Evolutionary conservation across 1,284 basidiomycete species (phyloP).

Genomic region (Boletus calvinii): DNA sequence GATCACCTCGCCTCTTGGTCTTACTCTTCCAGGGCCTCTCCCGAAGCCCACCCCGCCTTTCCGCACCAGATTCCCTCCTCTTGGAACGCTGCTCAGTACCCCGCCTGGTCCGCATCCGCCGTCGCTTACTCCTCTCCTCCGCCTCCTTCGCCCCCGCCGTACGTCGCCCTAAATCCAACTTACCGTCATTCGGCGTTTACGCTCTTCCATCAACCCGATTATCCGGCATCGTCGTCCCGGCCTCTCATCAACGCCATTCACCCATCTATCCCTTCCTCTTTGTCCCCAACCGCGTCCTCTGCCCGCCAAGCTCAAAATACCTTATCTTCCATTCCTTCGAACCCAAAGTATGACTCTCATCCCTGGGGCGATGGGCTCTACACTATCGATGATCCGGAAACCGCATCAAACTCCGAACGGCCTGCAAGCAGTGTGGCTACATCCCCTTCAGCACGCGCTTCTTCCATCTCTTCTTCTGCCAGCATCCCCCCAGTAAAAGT

Average conservation of each 20-base stretch:
- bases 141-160: slow-evolving; percentile 29
- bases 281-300: slow-evolving; percentile 14
- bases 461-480: slow-evolving; percentile 32
- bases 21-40: slow-evolving; percentile 27
- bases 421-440: slow-evolving; percentile 35
- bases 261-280: slow-evolving; percentile 18
- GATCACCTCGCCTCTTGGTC: slow-evolving; percentile 31
- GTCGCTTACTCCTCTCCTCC: slow-evolving; percentile 25
- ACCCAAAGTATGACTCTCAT: slow-evolving; percentile 27
- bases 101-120: slow-evolving; percentile 22
- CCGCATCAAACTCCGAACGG: slow-evolving; percentile 36
- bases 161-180: slow-evolving; percentile 18
- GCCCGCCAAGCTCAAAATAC: slow-evolving; percentile 9
- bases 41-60: slow-evolving; percentile 19
- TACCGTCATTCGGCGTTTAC: slow-evolving; percentile 29
- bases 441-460: slow-evolving; percentile 37
- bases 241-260: slow-evolving; percentile 16
- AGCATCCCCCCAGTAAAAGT: slow-evolving; percentile 32
- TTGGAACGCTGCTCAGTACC: slow-evolving; percentile 26
- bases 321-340: slow-evolving; percentile 16
- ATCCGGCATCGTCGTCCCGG: slow-evolving; percentile 22
- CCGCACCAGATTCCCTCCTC: slow-evolving; percentile 14
- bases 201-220: slow-evolving; percentile 26
- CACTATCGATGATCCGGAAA: slow-evolving; percentile 34
- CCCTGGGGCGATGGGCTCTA: slow-evolving; percentile 35